Evolutionary conservation across 148 eudicot species (phyloP).

Genomic region (Tetragonia tetragonoides): DNA sequence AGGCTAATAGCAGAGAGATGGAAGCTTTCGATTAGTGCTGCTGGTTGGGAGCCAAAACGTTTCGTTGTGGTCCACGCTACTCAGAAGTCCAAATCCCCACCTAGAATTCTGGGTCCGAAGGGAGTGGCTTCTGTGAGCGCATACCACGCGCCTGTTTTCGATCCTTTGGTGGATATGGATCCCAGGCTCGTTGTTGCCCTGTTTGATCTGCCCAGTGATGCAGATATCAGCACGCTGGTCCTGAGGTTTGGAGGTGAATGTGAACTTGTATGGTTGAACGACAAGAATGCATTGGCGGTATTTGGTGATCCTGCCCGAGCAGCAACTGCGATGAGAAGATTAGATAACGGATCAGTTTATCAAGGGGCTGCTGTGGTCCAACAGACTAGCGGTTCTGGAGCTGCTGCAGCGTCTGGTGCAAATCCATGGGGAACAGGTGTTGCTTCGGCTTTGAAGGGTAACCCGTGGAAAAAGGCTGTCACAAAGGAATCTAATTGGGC

Average conservation of each 20-base stretch:
- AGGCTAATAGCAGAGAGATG: slow-evolving; percentile 88
- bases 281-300: slow-evolving; percentile 87
- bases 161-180: slow-evolving; percentile 81
- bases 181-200: slow-evolving; percentile 86
- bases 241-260: slow-evolving; percentile 97
- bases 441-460: slow-evolving; percentile 35
- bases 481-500: slow-evolving; percentile 50
- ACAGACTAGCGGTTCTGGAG: slow-evolving; percentile 36
- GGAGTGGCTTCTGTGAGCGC: slow-evolving; percentile 38
- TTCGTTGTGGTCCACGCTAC: slow-evolving; percentile 77
- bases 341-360: slow-evolving; percentile 81
- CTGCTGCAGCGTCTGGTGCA: slow-evolving; percentile 32
- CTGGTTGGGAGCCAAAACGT: slow-evolving; percentile 96
- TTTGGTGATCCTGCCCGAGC: slow-evolving; percentile 91
- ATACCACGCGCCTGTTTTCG: slow-evolving; percentile 52
- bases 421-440: slow-evolving; percentile 49
- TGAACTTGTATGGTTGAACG: slow-evolving; percentile 95
- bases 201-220: slow-evolving; percentile 85
- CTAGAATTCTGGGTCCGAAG: slow-evolving; percentile 68
- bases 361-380: slow-evolving; percentile 65
- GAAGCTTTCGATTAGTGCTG: slow-evolving; percentile 76
- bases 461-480: slow-evolving; percentile 74
- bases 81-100: slow-evolving; percentile 69
- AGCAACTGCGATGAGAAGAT: slow-evolving; percentile 95
- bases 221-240: slow-evolving; percentile 83